phyloP scores from a whole-genome alignment of 257 asterid species.

The Capsicum chinense region DNA sequence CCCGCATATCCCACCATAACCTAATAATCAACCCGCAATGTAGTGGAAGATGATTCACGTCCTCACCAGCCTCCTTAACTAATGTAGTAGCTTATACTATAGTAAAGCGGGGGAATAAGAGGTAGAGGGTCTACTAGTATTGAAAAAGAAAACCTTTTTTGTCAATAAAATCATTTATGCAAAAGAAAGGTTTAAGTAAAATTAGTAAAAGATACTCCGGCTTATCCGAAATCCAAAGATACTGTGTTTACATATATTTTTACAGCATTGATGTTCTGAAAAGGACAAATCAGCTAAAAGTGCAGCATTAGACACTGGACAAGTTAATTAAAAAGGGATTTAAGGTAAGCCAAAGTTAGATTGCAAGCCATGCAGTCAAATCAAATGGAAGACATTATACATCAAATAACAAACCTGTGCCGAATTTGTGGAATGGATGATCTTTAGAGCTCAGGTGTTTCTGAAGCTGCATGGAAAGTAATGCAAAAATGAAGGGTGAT shows the following conservation, averaged over 20 bases:
- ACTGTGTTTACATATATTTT: background rate
- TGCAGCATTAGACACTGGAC: background rate
- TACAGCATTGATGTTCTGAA: background rate
- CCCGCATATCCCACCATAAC: too few relatives aligned
- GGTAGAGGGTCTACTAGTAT: background rate
- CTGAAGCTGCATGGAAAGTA: slow-evolving; percentile 68
- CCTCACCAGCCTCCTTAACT: too few relatives aligned
- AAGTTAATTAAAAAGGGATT: slow-evolving; percentile 2
- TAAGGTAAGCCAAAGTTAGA: slow-evolving; percentile 7
- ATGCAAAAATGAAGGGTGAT: background rate
- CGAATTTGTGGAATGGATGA: slow-evolving; percentile 97
- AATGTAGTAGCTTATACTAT: background rate
- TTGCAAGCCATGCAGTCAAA: slow-evolving; percentile 16
- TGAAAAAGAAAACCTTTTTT: background rate
- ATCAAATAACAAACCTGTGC: slow-evolving; percentile 72
- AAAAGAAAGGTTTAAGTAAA: background rate
- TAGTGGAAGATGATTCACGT: too few relatives aligned
- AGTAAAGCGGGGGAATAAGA: background rate
- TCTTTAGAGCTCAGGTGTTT: slow-evolving; percentile 75
- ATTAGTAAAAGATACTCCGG: background rate
- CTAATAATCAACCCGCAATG: too few relatives aligned
- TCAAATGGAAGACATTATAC: slow-evolving; percentile 15
- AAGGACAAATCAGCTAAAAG: slow-evolving; percentile 9
- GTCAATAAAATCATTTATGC: background rate
- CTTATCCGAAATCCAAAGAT: background rate